phyloP scores from a whole-genome alignment of 345 rosid species.

The Brassica incana region DNA sequence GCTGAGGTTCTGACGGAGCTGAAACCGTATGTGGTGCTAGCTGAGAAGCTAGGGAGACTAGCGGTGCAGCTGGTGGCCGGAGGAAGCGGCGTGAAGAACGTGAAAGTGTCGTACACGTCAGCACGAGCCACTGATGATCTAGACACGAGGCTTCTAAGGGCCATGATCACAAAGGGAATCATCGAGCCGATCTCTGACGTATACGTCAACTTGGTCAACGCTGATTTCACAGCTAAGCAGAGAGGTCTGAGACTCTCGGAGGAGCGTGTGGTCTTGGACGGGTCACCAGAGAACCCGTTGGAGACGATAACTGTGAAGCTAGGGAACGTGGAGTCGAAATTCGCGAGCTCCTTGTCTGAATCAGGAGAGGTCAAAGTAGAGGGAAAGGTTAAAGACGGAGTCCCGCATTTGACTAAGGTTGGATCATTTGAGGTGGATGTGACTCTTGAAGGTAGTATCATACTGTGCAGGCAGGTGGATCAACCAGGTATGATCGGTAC shows the following conservation, averaged over 20 bases:
- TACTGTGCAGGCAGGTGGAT: slow-evolving; percentile 87
- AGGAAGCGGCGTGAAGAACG: slow-evolving; percentile 82
- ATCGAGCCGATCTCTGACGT: slow-evolving; percentile 85
- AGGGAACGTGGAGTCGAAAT: slow-evolving; percentile 75
- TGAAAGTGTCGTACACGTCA: slow-evolving; percentile 75
- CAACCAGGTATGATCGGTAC: slow-evolving; percentile 90
- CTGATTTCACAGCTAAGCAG: slow-evolving; percentile 87
- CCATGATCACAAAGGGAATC: slow-evolving; percentile 85
- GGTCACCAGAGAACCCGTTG: slow-evolving; percentile 77
- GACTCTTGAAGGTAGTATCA: slow-evolving; percentile 80
- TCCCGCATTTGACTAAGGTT: slow-evolving; percentile 77
- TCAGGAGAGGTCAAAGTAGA: slow-evolving; percentile 79
- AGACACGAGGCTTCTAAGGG: slow-evolving; percentile 90
- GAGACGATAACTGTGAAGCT: slow-evolving; percentile 74
- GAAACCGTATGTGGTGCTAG: slow-evolving; percentile 74
- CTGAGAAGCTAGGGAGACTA: slow-evolving; percentile 80
- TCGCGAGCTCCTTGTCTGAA: slow-evolving; percentile 81
- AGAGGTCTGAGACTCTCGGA: slow-evolving; percentile 82
- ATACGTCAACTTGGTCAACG: slow-evolving; percentile 83
- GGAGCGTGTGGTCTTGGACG: slow-evolving; percentile 66
- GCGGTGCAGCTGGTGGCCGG: slow-evolving; percentile 85
- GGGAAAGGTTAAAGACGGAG: slow-evolving; percentile 81
- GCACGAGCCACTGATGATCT: slow-evolving; percentile 83
- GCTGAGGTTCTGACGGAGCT: slow-evolving; percentile 79
- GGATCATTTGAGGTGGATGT: slow-evolving; percentile 87